Percentiles rank a stretch among this genome's conserved stretches.
Evolutionary conservation across 129 eudicot genomes (phyloP).

Genomic region (Flaveria sonorensis): DNA sequence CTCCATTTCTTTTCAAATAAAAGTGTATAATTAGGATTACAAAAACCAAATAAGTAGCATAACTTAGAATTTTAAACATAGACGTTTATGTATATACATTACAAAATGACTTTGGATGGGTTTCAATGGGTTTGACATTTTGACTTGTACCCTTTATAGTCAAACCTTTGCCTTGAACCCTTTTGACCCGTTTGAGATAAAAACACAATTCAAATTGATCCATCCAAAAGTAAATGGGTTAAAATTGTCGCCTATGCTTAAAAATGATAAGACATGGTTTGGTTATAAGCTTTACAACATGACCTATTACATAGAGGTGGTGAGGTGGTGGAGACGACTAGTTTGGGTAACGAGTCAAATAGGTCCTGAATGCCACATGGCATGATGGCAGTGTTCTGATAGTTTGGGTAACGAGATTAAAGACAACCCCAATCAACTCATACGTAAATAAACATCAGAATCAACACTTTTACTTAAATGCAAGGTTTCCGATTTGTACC

Average conservation of each 20-base stretch:
- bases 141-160: too few species aligned
- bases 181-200: too few species aligned
- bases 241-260: neutral
- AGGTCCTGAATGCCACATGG: too few species aligned
- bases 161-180: too few species aligned
- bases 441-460: neutral
- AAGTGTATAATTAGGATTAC: too few species aligned
- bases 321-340: neutral
- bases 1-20: too few species aligned
- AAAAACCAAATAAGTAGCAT: too few species aligned
- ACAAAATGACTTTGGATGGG: too few species aligned
- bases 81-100: too few species aligned
- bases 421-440: neutral
- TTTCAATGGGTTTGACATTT: too few species aligned
- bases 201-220: neutral
- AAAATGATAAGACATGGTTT: neutral
- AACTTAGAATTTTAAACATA: too few species aligned
- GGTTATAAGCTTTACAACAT: neutral
- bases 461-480: neutral
- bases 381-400: too few species aligned
- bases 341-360: neutral
- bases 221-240: neutral
- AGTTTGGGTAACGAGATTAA: neutral
- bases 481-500: slow-evolving; percentile 36
- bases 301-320: neutral